Base-by-base conservation (phyloP, 306 rosid species). In the Phaseolus lunatus region DNA sequence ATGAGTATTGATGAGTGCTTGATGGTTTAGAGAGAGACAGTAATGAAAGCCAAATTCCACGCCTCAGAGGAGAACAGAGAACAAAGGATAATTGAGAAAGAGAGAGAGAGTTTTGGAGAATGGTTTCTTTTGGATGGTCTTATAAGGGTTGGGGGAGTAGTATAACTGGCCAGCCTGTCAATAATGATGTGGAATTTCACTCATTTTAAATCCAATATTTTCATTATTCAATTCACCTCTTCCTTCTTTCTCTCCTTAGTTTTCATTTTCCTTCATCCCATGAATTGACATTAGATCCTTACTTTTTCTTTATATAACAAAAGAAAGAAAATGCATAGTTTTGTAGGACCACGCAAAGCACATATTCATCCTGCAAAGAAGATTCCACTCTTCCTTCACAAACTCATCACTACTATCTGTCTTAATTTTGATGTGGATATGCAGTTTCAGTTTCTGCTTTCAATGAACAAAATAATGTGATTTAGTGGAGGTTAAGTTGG, bases 11-110 rank as follows among this genome's bases (percentile, higher is more conserved):
- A 88, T 80, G 89, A 67, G 83, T 85, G 84, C 48, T 85, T 78
- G 88, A 84, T 78, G 79, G 81, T 82, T 74, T 77, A 75, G 82
- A 72, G 86, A 78, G 88, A 82, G 84, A 84, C 79, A 81, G 90
- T 82, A 85, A 94, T 94, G 87, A 94, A 85, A 89, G 87, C 93
- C 82, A 65, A 89, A 89, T 85, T 82, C 92, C 98, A 92, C 96
- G 97, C 98, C 85, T 75, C 56, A 78, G 80, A 72, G 80, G 63
- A 70, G 85, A 84, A 59, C 56, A 82, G 81, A 84, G 58, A 73
- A 84, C 80, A 81, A 76, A 77, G 81, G 90, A 90, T 86, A 86
- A 90, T 88, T 83, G 89, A 76, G 79, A 81, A 88, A 75, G 73
- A 83, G 84, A 79, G 80, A 79, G 83, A 64, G 86, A 9, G 81